Evolutionary conservation across 441 rosid genomes (phyloP).

Genomic region (Pelargonium cotyledonis): DNA sequence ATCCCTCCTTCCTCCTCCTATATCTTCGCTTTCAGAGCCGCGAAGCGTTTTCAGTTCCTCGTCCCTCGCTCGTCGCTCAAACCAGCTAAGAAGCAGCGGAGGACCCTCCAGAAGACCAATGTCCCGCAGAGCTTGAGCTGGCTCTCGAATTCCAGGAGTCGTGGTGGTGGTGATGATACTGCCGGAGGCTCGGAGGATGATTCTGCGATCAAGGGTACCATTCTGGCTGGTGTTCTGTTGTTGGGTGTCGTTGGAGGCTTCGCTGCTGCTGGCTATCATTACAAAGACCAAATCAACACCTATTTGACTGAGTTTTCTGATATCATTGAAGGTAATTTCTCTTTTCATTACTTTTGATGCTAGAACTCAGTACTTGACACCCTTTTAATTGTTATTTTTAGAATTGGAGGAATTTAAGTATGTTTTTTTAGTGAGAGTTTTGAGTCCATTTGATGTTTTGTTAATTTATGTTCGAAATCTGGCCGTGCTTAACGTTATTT

Average conservation of each 20-base stretch:
- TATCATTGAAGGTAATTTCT: conserved; percentile 61
- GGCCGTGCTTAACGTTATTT: no score
- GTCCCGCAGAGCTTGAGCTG: conserved; percentile 66
- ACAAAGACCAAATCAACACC: conserved; percentile 72
- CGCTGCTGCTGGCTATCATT: conserved; percentile 59
- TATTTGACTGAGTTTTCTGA: conserved; percentile 75
- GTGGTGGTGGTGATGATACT: conserved; percentile 29
- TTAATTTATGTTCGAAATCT: no score
- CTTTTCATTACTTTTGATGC: neutral
- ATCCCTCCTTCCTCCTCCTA: conserved; percentile 28
- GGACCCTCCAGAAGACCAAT: conserved; percentile 40
- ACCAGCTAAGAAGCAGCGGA: conserved; percentile 56
- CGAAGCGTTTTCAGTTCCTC: conserved; percentile 64
- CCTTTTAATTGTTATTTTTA: conserved; percentile 6
- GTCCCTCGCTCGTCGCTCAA: conserved; percentile 68
- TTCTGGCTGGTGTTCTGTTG: conserved; percentile 78
- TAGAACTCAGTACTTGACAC: neutral
- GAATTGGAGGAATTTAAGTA: neutral
- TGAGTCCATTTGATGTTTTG: no score
- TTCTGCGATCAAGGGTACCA: conserved; percentile 67
- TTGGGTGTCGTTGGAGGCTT: conserved; percentile 85
- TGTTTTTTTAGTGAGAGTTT: no score
- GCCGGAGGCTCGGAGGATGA: conserved; percentile 40
- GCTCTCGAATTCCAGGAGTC: conserved; percentile 62
- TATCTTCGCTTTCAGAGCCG: conserved; percentile 47